Evolutionary conservation across 2,329 filamentous ascomycete species (phyloP), one percentile per base, ranked within the genome.

Genomic region (Monosporascus sp.): DNA sequence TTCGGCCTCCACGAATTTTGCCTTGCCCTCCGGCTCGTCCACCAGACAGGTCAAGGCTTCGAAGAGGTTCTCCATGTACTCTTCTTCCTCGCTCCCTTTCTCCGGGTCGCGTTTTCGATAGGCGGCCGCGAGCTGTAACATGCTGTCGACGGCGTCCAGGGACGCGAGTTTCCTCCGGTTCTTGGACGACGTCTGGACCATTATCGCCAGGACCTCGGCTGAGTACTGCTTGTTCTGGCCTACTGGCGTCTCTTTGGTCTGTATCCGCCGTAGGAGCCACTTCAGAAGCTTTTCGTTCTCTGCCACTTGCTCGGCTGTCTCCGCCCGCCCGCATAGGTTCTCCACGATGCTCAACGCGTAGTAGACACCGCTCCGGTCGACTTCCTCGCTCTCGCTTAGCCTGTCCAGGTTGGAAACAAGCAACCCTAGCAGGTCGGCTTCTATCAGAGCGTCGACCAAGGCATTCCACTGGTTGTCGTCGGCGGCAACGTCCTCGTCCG

Each of bases 151-250:
- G 0, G 88, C 87, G 56, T 96, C 85, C 1, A 87, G 72, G 27
- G 74, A 70, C 38, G 82, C 81, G 5, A 96, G 74, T 47, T 78
- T 79, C 22, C 72, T 73, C 45, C 89, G 77, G 62, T 90, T 91
- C 38, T 79, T 71, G 0, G 80, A 59, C 3, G 89, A 90, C 1
- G 84, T 84, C 68, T 97, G 92, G 18, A 93, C 79, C 8, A 99
- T 74, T 51, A 99, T 94, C 14, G 93, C 91, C 3, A 99, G 76
- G 7, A 97, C 83, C 71, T 99, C 94, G 17, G 93, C 90, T 0
- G 91, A 83, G 68, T 97, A 99, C 68, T 97, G 93, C 68, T 94
- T 96, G 68, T 99, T 99, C 67, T 99, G 94, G 5, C 83, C 79
- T 1, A 95, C 82, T 0, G 77, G 75, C 4, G 74, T 74, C 67